phyloP scores from a whole-genome alignment of 148 eudicot species.

The Amaranthus palmeri region DNA sequence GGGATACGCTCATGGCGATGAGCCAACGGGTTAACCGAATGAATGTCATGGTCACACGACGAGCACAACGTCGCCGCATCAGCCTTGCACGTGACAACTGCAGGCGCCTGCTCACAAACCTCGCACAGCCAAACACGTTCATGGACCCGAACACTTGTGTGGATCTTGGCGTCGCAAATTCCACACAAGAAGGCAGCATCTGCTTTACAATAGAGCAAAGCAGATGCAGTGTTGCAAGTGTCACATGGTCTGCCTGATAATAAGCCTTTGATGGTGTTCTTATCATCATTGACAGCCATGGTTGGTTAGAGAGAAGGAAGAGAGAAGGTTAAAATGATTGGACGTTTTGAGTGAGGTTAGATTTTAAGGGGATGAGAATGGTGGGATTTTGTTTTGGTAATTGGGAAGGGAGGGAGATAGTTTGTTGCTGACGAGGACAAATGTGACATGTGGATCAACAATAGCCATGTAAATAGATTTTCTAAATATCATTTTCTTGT shows the following conservation, averaged over 20 bases:
- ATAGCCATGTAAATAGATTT: too few species aligned
- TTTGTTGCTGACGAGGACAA: too few species aligned
- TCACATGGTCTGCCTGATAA: constrained; percentile 43
- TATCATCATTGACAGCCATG: neutral
- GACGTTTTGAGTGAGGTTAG: neutral
- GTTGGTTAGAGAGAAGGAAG: too few species aligned
- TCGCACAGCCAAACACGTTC: constrained; percentile 80
- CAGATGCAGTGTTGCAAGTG: constrained; percentile 46
- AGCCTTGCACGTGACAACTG: constrained; percentile 66
- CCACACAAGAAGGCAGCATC: constrained; percentile 65
- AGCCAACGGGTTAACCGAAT: constrained; percentile 68
- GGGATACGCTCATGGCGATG: constrained; percentile 73
- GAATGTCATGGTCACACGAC: constrained; percentile 76
- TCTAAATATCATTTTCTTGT: too few species aligned
- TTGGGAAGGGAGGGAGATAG: constrained; percentile 10
- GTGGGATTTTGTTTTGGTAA: neutral
- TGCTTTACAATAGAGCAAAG: constrained; percentile 54
- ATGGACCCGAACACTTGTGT: constrained; percentile 44
- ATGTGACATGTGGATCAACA: too few species aligned
- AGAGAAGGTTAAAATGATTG: neutral
- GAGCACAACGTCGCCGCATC: constrained; percentile 70
- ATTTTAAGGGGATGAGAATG: neutral
- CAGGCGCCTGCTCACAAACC: constrained; percentile 80
- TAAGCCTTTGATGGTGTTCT: constrained; percentile 16
- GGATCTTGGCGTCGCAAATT: constrained; percentile 55